These are phyloP conservation scores for Goniomonas avonlea DNA, from an alignment of 78 protist genomes.

Conservation along the genomic window DNA sequence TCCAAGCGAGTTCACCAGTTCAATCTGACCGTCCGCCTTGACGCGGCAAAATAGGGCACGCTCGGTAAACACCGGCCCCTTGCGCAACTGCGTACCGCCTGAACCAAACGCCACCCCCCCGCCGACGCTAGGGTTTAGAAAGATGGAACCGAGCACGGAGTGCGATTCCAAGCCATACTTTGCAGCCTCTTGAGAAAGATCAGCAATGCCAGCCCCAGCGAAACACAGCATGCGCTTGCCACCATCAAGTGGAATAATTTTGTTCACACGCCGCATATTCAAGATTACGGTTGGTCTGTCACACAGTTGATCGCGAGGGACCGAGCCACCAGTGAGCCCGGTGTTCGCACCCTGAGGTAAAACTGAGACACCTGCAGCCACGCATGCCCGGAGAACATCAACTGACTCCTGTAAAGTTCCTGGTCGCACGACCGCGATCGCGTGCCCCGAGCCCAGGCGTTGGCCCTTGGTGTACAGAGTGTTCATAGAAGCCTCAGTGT, in stretches of 20 bases:
- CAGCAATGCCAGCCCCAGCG: background rate
- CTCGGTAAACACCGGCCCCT: constrained; percentile 10
- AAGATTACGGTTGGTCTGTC: background rate
- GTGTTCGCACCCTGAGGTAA: constrained; percentile 9
- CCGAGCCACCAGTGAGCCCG: constrained; percentile 1
- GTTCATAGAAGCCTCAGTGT: too few species aligned
- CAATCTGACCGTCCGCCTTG: background rate
- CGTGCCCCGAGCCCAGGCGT: background rate
- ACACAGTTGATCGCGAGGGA: background rate
- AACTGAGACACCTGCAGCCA: background rate
- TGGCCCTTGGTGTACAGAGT: background rate
- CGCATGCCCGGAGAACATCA: background rate
- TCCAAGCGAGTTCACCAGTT: background rate
- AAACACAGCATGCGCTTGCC: background rate
- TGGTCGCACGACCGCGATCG: background rate
- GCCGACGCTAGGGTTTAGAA: background rate
- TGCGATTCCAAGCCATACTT: background rate
- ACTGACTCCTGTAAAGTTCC: background rate
- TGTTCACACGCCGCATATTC: background rate
- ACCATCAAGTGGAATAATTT: background rate
- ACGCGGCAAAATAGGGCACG: background rate
- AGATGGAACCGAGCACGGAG: constrained; percentile 13
- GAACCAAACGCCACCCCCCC: constrained; percentile 12
- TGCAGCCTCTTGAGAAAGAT: background rate
- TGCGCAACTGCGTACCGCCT: background rate